These are phyloP conservation scores for Coprinopsis marcescibilis DNA, from an alignment of 768 basidiomycete genomes.

Conservation along the genomic window DNA sequence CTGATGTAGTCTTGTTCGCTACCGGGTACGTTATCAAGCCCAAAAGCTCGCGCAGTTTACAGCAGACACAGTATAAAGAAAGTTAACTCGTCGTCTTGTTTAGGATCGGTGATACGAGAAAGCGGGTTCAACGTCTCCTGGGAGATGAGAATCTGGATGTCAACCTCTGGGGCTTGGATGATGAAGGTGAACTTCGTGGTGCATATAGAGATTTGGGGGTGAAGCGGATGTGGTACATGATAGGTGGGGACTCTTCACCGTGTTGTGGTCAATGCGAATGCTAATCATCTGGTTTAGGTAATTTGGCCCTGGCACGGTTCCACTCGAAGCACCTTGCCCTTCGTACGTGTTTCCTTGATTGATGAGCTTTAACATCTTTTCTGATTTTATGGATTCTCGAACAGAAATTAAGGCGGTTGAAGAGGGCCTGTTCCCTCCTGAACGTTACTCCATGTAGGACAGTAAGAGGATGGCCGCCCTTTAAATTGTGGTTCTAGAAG, in stretches of 20 bases:
- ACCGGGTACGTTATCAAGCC: constrained; percentile 38
- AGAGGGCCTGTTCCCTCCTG: neutral
- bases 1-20: constrained; percentile 54
- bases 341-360: constrained; percentile 31
- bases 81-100: neutral
- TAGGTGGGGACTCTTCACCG: constrained; percentile 31
- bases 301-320: constrained; percentile 57
- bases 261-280: neutral
- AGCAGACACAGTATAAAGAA: neutral
- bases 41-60: neutral
- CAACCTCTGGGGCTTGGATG: constrained; percentile 55
- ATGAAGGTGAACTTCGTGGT: constrained; percentile 57
- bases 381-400: too few relatives aligned
- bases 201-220: constrained; percentile 46
- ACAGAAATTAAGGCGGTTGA: constrained; percentile 71
- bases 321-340: constrained; percentile 63
- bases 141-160: constrained; percentile 40
- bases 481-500: too few relatives aligned
- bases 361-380: neutral
- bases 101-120: constrained; percentile 42
- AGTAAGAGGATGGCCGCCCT: too few relatives aligned
- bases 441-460: too few relatives aligned
- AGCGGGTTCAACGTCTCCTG: constrained; percentile 37
- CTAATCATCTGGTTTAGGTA: constrained; percentile 28
- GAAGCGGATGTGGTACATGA: constrained; percentile 53